Evolutionary conservation across 2,329 filamentous ascomycete genomes (phyloP), one percentile per base, ranked within the genome.

Genomic region (Bipolaris bicolor): DNA sequence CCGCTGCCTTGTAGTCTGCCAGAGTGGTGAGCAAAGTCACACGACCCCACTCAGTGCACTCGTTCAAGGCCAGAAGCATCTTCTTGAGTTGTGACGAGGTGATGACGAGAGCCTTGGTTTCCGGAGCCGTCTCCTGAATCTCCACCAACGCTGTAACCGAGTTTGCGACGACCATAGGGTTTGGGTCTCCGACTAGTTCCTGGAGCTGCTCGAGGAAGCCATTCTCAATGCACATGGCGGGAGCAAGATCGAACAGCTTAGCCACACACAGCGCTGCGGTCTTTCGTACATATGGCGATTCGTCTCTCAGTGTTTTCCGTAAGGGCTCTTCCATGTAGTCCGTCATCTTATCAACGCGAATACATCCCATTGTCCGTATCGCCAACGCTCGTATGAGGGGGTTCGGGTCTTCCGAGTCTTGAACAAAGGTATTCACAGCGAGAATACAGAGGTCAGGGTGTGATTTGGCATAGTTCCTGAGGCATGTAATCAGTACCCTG

Each of bases 311-410:
- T 11, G 95, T 99, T 81, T 99, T 99, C 68, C 95, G 87, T 62
- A 99, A 80, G 13, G 95, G 95, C 73, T 99, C 95, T 77, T 98
- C 95, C 94, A 99, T 98, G 77, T 99, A 99, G 76, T 99, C 95
- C 64, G 98, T 92, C 92, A 99, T 99, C 79, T 99, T 99, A 68
- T 98, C 95, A 54, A 99, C 95, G 55, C 95, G 84, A 70, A 99
- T 98, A 74, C 95, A 98, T 39, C 95, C 95, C 95, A 99, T 99
- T 33, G 95, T 99, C 69, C 95, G 87, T 76, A 99, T 96, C 53
- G 95, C 95, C 49, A 99, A 84, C 49, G 95, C 95, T 82, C 95
- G 85, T 71, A 99, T 92, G 22, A 99, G 85, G 13, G 95, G 95
- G 73, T 99, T 99, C 41, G 95, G 95, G 72, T 99, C 95, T 85